Evolutionary conservation across 345 rosid species (phyloP).

Genomic region (Noccaea bulbosa): DNA sequence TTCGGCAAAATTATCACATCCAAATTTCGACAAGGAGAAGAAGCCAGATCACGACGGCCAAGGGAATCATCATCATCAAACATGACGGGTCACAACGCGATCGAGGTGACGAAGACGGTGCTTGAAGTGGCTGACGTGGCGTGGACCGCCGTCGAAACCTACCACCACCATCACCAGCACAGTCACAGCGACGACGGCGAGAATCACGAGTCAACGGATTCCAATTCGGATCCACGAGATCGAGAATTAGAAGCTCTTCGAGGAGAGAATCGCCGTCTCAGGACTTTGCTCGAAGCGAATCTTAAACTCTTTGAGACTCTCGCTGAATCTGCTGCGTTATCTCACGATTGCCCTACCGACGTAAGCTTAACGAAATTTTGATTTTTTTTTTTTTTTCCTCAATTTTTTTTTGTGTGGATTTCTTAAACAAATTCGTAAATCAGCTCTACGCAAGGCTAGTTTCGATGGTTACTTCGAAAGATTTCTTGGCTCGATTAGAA

Average conservation of each 20-base stretch:
- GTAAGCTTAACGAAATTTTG: constrained; percentile 48
- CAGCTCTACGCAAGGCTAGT: constrained; percentile 69
- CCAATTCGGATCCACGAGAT: constrained; percentile 40
- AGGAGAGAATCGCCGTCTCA: constrained; percentile 67
- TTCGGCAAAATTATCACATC: constrained; percentile 21
- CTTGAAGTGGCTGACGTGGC: constrained; percentile 97
- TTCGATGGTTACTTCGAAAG: constrained; percentile 68
- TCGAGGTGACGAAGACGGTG: constrained; percentile 93
- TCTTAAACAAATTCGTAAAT: background rate
- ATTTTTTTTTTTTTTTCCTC: background rate
- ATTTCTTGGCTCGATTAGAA: constrained; percentile 67
- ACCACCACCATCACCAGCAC: constrained; percentile 60
- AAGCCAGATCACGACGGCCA: constrained; percentile 13
- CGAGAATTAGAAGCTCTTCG: constrained; percentile 63
- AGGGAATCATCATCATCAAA: constrained; percentile 16
- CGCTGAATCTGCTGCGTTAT: constrained; percentile 66
- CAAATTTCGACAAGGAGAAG: constrained; percentile 14
- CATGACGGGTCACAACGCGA: constrained; percentile 62
- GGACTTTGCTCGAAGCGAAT: constrained; percentile 67
- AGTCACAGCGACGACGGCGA: constrained; percentile 21
- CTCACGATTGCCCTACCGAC: constrained; percentile 74
- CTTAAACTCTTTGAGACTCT: constrained; percentile 71
- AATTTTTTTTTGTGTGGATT: background rate
- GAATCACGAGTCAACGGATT: constrained; percentile 21
- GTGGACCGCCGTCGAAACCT: constrained; percentile 72